These are phyloP conservation scores for Cryoendolithus antarcticus DNA, from an alignment of 2,329 filamentous ascomycete species.

Conservation along the genomic window DNA sequence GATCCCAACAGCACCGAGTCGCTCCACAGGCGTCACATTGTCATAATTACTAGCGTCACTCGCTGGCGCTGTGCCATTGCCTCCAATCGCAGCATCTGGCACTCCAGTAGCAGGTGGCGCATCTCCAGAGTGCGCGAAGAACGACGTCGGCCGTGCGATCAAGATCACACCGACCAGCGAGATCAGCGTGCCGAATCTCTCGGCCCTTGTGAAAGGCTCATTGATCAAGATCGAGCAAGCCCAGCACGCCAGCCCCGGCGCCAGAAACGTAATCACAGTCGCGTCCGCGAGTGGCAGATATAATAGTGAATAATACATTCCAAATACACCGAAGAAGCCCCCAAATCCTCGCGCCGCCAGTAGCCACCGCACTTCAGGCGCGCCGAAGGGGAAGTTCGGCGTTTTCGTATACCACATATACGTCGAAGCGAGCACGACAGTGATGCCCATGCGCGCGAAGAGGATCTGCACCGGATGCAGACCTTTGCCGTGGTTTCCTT, in stretches of 20 bases:
- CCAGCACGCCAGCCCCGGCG: slow-evolving; percentile 67
- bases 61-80: slow-evolving; percentile 19
- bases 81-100: slow-evolving; percentile 16
- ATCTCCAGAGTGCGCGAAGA: slow-evolving; percentile 34
- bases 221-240: slow-evolving; percentile 62
- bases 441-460: slow-evolving; percentile 67
- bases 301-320: slow-evolving; percentile 61
- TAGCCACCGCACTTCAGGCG: slow-evolving; percentile 52
- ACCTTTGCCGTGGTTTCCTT: slow-evolving; percentile 51
- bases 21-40: slow-evolving; percentile 47
- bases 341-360: slow-evolving; percentile 55
- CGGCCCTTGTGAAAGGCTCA: slow-evolving; percentile 65
- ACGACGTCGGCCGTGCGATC: slow-evolving; percentile 59
- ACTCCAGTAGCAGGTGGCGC: slow-evolving; percentile 22
- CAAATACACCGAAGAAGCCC: slow-evolving; percentile 68
- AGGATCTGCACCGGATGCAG: slow-evolving; percentile 79
- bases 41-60: slow-evolving; percentile 26
- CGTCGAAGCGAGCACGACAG: slow-evolving; percentile 38
- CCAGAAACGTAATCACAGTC: slow-evolving; percentile 78
- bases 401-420: slow-evolving; percentile 52
- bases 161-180: slow-evolving; percentile 70
- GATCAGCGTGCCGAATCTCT: slow-evolving; percentile 63
- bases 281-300: slow-evolving; percentile 80
- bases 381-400: slow-evolving; percentile 59
- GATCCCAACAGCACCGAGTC: slow-evolving; percentile 56